phyloP scores from a whole-genome alignment of 75 land plant genomes.

The Gnetum montanum region DNA sequence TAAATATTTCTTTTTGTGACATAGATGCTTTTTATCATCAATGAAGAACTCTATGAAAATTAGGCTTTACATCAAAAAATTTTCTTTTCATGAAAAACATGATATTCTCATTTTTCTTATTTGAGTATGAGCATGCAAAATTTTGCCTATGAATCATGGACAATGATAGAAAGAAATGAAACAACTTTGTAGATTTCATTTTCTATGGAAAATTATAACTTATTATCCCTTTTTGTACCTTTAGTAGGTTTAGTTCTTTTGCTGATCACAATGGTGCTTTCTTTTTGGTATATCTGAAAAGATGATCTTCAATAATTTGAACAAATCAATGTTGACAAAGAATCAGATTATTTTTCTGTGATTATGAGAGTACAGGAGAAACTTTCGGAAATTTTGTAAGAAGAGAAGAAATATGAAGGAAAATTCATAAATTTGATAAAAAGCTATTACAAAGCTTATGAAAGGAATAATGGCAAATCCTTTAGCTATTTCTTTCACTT shows the following conservation, averaged over 20 bases:
- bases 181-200: not conserved
- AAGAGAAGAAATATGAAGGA: not conserved
- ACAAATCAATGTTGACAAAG: not conserved
- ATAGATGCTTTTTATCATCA: no score
- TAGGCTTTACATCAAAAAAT: no score
- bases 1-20: no score
- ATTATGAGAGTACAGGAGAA: not conserved
- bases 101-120: no score
- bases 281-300: constrained; percentile 3
- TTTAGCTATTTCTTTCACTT: not conserved
- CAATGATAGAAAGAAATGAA: not conserved
- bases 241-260: constrained; percentile 14
- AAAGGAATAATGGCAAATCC: not conserved
- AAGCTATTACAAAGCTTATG: not conserved
- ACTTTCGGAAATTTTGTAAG: not conserved
- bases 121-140: no score
- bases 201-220: constrained; percentile 8
- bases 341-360: not conserved
- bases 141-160: no score
- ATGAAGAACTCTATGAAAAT: no score
- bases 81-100: no score
- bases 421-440: no score
- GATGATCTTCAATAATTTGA: constrained; percentile 3
- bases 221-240: constrained; percentile 13
- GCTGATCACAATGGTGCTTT: constrained; percentile 8